A percentile compares a stretch with the other conserved stretches of the same genome.
These are phyloP conservation scores for Candida boleticola DNA, from an alignment of 805 yeast species.

Conservation along the genomic window DNA sequence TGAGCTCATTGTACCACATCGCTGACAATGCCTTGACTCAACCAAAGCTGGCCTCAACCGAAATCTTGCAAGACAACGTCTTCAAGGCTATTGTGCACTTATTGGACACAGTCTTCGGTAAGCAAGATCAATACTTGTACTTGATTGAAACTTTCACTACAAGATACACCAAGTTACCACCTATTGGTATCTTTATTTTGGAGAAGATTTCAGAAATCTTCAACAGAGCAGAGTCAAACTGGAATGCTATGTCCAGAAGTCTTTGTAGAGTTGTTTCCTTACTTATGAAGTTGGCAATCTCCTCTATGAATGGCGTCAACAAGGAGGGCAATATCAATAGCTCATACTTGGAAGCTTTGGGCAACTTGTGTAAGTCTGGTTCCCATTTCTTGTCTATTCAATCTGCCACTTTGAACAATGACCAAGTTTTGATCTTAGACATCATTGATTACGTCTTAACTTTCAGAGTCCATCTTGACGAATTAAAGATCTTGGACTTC, in stretches of 20 bases:
- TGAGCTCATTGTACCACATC: slow-evolving; percentile 35
- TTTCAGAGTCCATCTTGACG: slow-evolving; percentile 38
- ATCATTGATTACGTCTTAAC: slow-evolving; percentile 55
- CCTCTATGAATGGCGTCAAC: slow-evolving; percentile 17
- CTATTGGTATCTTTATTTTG: slow-evolving; percentile 51
- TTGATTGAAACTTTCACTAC: slow-evolving; percentile 51
- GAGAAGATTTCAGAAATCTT: slow-evolving; percentile 46
- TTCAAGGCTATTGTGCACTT: slow-evolving; percentile 61
- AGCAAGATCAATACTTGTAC: slow-evolving; percentile 61
- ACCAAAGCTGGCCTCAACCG: slow-evolving; percentile 20
- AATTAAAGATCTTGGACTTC: slow-evolving; percentile 37
- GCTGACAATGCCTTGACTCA: slow-evolving; percentile 27
- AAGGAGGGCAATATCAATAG: slow-evolving; percentile 11
- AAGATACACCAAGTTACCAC: slow-evolving; percentile 38
- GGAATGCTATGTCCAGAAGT: slow-evolving; percentile 65
- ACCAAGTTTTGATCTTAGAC: slow-evolving; percentile 63
- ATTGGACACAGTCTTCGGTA: slow-evolving; percentile 61
- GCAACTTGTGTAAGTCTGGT: slow-evolving; percentile 37
- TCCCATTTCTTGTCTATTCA: slow-evolving; percentile 47
- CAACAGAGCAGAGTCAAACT: slow-evolving; percentile 47
- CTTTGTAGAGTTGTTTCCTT: slow-evolving; percentile 58
- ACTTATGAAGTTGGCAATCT: slow-evolving; percentile 41
- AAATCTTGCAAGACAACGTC: slow-evolving; percentile 30
- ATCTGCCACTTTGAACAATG: slow-evolving; percentile 49
- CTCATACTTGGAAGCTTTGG: slow-evolving; percentile 24